These are phyloP conservation scores for Triglochin maritima DNA, from an alignment of 106 monocot species.

Conservation along the genomic window DNA sequence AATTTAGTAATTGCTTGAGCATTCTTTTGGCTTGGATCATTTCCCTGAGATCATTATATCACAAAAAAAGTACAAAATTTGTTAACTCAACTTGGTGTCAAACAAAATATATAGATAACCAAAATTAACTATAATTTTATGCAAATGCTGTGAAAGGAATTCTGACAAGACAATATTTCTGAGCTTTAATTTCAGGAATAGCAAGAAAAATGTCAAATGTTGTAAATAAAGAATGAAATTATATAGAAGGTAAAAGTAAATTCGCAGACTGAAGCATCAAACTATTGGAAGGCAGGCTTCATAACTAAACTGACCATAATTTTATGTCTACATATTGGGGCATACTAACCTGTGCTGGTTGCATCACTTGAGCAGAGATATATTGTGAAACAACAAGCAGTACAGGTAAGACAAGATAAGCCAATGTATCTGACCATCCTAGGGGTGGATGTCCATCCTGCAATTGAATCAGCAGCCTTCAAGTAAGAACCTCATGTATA, in stretches of 20 bases:
- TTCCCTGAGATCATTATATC: conserved; percentile 28
- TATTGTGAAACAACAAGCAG: conserved; percentile 74
- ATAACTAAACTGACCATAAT: no score
- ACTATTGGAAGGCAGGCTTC: no score
- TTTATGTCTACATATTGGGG: no score
- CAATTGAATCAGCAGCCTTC: neutral
- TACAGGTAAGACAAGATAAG: conserved; percentile 80
- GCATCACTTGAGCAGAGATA: conserved; percentile 77
- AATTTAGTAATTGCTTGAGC: conserved; percentile 70
- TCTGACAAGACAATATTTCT: no score
- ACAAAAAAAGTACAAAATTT: neutral
- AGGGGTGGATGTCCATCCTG: conserved; percentile 97
- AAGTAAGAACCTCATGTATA: neutral
- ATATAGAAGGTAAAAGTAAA: no score
- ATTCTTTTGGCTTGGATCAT: conserved; percentile 66
- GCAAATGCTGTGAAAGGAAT: no score
- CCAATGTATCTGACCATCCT: conserved; percentile 83
- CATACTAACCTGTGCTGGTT: conserved; percentile 40
- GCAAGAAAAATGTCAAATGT: no score
- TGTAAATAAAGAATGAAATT: no score
- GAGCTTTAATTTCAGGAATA: no score
- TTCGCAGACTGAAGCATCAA: no score
- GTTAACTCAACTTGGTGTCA: neutral
- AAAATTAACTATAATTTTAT: neutral
- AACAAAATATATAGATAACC: neutral